A percentile compares a stretch with the other conserved stretches of the same genome.
These are phyloP conservation scores for Metschnikowia gelsemii DNA, from an alignment of 805 yeast species.

Conservation along the genomic window DNA sequence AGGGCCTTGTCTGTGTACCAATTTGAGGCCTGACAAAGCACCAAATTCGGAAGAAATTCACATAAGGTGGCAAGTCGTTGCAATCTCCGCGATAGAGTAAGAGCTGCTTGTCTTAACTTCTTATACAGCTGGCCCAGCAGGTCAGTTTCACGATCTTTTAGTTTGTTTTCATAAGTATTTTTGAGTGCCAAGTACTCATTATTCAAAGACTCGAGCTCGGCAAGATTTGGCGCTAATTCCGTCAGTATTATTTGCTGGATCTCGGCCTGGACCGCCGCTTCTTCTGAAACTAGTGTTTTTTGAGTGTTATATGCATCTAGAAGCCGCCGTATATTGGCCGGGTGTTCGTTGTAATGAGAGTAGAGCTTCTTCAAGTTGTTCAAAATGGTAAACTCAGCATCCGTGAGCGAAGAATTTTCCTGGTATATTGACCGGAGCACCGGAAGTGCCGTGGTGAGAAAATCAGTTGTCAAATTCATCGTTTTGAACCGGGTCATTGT, in stretches of 20 bases:
- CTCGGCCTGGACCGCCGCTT: slow-evolving; percentile 20
- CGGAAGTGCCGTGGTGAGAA: slow-evolving; percentile 32
- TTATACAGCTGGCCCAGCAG: slow-evolving; percentile 14
- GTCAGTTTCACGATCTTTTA: slow-evolving; percentile 9
- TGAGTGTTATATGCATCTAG: slow-evolving; percentile 11
- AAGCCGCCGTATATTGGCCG: slow-evolving; percentile 18
- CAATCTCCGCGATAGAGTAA: slow-evolving; percentile 7
- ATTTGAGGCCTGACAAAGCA: slow-evolving; percentile 34
- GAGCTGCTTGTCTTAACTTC: slow-evolving; percentile 18
- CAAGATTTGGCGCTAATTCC: slow-evolving; percentile 6
- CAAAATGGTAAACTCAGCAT: slow-evolving; percentile 27
- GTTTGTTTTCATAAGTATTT: slow-evolving; percentile 14
- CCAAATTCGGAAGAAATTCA: slow-evolving; percentile 34
- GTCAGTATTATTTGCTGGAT: slow-evolving; percentile 8
- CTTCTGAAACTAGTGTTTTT: not conserved
- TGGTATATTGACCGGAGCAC: slow-evolving; percentile 36
- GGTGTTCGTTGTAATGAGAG: slow-evolving; percentile 20
- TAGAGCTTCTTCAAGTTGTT: slow-evolving; percentile 25
- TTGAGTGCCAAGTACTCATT: slow-evolving; percentile 14
- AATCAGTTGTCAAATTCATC: slow-evolving; percentile 24
- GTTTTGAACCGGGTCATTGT: slow-evolving; percentile 26
- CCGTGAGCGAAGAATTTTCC: slow-evolving; percentile 26
- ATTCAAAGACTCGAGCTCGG: slow-evolving; percentile 17
- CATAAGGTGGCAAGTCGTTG: slow-evolving; percentile 19
- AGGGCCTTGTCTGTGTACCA: slow-evolving; percentile 37